Evolutionary conservation across 2,329 filamentous ascomycete species (phyloP).

Genomic region (Atkinsonella hypoxylon): DNA sequence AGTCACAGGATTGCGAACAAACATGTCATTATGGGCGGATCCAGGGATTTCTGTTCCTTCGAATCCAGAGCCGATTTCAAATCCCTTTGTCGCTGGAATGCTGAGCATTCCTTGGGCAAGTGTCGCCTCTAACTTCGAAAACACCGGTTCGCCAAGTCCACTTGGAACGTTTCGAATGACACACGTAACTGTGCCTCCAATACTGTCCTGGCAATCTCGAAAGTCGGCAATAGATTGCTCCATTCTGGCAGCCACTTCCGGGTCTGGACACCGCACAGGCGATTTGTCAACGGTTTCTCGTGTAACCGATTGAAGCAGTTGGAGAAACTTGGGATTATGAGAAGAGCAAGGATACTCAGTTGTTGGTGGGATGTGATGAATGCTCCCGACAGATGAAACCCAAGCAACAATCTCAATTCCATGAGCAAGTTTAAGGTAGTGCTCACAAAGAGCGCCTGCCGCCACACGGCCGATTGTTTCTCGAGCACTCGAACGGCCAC

Average conservation of each 20-base stretch:
- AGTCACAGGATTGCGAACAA: constrained; percentile 24
- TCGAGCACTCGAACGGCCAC: constrained; percentile 80
- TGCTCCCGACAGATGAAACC: constrained; percentile 67
- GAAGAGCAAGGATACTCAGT: constrained; percentile 34
- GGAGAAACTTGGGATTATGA: constrained; percentile 68
- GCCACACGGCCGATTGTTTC: constrained; percentile 93
- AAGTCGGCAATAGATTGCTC: constrained; percentile 66
- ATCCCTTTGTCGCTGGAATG: constrained; percentile 90
- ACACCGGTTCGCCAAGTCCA: constrained; percentile 85
- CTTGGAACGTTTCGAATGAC: constrained; percentile 77
- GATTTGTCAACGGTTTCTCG: constrained; percentile 69
- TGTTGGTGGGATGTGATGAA: constrained; percentile 21
- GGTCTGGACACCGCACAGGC: constrained; percentile 76
- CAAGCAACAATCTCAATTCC: constrained; percentile 88
- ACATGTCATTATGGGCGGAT: constrained; percentile 79
- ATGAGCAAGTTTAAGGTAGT: constrained; percentile 72
- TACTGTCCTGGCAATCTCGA: constrained; percentile 71
- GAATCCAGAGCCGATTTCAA: constrained; percentile 92
- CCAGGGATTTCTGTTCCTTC: constrained; percentile 75
- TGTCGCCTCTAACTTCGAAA: constrained; percentile 88
- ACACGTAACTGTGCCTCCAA: constrained; percentile 89
- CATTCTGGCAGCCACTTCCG: constrained; percentile 56
- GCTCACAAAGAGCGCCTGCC: constrained; percentile 84
- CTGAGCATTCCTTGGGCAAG: constrained; percentile 90
- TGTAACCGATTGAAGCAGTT: constrained; percentile 59